Base-by-base conservation (phyloP, 805 yeast species). In the Kazachstania taianensis region DNA sequence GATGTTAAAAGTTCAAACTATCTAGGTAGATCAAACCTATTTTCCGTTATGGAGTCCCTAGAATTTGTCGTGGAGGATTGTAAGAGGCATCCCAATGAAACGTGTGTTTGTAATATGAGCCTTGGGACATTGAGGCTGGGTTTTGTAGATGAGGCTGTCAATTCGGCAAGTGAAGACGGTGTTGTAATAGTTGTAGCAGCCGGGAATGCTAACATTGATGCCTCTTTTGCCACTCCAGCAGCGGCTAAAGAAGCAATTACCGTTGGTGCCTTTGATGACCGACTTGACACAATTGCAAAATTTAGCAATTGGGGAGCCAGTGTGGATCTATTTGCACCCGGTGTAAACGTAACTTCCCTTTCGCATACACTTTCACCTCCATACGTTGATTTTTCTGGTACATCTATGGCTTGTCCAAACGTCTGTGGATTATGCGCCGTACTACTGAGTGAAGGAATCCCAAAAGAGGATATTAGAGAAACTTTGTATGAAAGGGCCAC, bases 301-400 rank as follows among this genome's bases (percentile, higher is more conserved):
- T 87, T 89, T 49, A 73, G 92, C n/a, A 87, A 89, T 52, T 83
- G 87, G 86, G 96, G 97, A 0, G 64, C 67, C n/a, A 89, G 96
- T 57, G 94, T 87, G 6, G 85, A 84, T 50, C 66, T 84, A 1
- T 80, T 82, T 59, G 85, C 96, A 0, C 73, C 89, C 32, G 97
- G 97, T 0, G 78, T 77, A 0, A 62, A 63, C 12, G 78, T 85
- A 3, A 61, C 65, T 19, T 78, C 87, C 37, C 64, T 79, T 10
- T 65, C 72, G 8, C 62, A 62, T 27, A 45, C 25, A 1, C 30
- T 49, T 3, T 35, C 36, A 5, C 43, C 45, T 12, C 28, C 28
- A 3, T 46, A 59, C 3, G 40, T 52, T 7, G 41, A 46, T 5
- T 61, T 75, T 48, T 73, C 85, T 2, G 94, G 94, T 1, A 82